Evolutionary conservation across 257 asterid genomes (phyloP), one percentile per base, ranked within the genome.

Genomic region (Solanum dulcamara): DNA sequence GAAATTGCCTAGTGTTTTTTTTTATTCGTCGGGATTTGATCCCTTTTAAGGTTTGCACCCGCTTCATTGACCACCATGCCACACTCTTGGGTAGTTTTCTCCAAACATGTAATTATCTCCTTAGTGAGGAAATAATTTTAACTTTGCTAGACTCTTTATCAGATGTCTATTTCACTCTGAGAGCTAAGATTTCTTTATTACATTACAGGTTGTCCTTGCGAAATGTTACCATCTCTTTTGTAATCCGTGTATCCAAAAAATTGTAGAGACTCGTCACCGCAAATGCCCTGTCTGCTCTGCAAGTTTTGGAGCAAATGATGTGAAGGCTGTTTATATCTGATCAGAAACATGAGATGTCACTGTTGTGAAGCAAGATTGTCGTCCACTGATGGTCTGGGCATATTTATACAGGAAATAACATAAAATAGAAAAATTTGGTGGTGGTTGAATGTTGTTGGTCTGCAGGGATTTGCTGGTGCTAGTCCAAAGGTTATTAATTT

Each of bases 161-260:
- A 33, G 81, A 48, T 70, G 3, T 20, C 0, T 66, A 20, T 28
- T 32, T 26, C n/a, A n/a, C 70, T 62, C 26, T 13, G 86, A 32
- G 81, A 10, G 26, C 86, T 84, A 53, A 64, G 50, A 55, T 84
- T 18, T 17, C 14, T 70, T 84, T 84, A 84, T 53, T 42, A 79
- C 44, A 72, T 77, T 80, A 37, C 99, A 97, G 99, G 99, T 97
- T 86, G 99, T 95, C 37, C 93, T 97, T 86, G 90, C 94, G 83
- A 97, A 95, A 92, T 97, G 99, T 92, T 97, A 89, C 90, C 99
- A 97, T 94, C 93, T 97, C 17, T 95, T 95, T 86, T 97, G 99
- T 91, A 92, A 92, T 90, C 93, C 97, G 46, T 97, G 99, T 84
- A 85, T 97, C 77, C 98, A 92, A 88, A 91, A 90, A 88, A 80